Conservation (phyloP, 371 early-diverging fungal genomes). For the Mortierella sp. region DNA sequence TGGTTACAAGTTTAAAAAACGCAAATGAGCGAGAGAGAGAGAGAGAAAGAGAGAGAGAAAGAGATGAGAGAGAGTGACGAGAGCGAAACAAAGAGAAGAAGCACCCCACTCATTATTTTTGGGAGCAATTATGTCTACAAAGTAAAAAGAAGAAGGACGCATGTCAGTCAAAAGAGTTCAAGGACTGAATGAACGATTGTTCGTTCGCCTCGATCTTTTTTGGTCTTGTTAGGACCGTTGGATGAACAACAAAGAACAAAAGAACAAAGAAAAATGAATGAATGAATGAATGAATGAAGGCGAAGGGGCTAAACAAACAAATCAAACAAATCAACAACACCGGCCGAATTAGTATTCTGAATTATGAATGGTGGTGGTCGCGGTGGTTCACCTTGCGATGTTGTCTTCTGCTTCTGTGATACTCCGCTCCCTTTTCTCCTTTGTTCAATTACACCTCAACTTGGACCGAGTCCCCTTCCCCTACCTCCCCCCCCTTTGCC, state of each 20-base stretch:
- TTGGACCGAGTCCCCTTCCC: background rate
- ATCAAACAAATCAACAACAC: too few relatives aligned
- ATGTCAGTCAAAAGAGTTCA: too few relatives aligned
- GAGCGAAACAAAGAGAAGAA: background rate
- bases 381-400: background rate
- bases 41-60: background rate
- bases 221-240: too few relatives aligned
- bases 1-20: background rate
- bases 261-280: too few relatives aligned
- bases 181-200: background rate
- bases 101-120: too few relatives aligned
- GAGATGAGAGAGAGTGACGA: background rate
- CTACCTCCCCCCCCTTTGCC: background rate
- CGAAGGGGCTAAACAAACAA: too few relatives aligned
- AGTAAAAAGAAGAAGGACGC: background rate
- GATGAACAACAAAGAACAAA: too few relatives aligned
- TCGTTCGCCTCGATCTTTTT: too few relatives aligned
- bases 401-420: background rate
- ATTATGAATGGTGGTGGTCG: background rate
- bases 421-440: background rate
- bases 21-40: background rate
- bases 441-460: background rate
- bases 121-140: slow-evolving; percentile 7
- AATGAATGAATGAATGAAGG: too few relatives aligned
- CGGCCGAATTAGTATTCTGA: too few relatives aligned